These are phyloP conservation scores for Cantharellus anzutake DNA, from an alignment of 768 basidiomycete genomes.

Conservation along the genomic window DNA sequence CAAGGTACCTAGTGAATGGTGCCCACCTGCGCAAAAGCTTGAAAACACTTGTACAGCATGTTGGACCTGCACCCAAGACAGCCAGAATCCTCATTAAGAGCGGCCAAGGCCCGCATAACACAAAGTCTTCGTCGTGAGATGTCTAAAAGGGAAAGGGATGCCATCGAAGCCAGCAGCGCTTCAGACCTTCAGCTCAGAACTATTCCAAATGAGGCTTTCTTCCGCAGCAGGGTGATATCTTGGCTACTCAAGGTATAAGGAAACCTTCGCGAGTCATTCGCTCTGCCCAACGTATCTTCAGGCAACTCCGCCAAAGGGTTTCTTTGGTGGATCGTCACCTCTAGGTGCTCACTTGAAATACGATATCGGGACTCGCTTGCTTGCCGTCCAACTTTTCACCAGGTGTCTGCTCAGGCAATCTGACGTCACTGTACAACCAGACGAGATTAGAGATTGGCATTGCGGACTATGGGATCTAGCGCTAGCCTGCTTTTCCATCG, in stretches of 20 bases:
- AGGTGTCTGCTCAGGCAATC: neutral
- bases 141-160: neutral
- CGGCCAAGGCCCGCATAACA: neutral
- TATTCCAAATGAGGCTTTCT: neutral
- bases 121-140: neutral
- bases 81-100: neutral
- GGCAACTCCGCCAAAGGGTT: neutral
- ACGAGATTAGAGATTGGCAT: neutral
- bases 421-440: neutral
- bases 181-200: neutral
- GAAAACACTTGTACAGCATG: neutral
- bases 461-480: conserved; percentile 4
- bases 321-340: neutral
- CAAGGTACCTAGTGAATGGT: no score
- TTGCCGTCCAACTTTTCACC: conserved; percentile 3
- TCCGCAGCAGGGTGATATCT: neutral
- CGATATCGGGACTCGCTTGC: conserved; percentile 5
- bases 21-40: no score
- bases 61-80: neutral
- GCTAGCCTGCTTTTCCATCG: conserved; percentile 4
- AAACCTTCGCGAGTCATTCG: neutral
- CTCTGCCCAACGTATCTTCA: neutral
- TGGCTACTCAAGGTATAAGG: neutral
- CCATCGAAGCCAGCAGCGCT: neutral
- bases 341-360: neutral